Evolutionary conservation across 345 rosid genomes (phyloP).

Genomic region (Pseudoturritis turrita): DNA sequence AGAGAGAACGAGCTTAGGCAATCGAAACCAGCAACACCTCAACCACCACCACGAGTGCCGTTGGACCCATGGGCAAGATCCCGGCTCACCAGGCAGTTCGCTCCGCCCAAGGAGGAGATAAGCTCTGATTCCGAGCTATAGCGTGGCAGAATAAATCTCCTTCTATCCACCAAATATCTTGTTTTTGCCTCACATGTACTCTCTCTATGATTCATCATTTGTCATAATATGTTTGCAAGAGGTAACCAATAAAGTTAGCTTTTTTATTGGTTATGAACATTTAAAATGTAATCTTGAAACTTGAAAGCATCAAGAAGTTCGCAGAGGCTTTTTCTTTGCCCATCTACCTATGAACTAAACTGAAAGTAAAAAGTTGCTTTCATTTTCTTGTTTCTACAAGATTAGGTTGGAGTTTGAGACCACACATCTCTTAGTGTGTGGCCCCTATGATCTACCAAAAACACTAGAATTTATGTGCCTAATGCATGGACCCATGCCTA

Average conservation of each 20-base stretch:
- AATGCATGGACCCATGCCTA: neutral
- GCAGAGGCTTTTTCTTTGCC: neutral
- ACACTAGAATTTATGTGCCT: neutral
- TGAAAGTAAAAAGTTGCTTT: neutral
- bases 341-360: neutral
- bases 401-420: neutral
- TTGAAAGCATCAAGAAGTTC: neutral
- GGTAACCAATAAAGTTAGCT: neutral
- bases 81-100: constrained; percentile 49
- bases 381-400: constrained; percentile 8
- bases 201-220: neutral
- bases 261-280: neutral
- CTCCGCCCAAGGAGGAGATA: constrained; percentile 71
- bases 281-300: neutral
- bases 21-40: constrained; percentile 70
- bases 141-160: neutral
- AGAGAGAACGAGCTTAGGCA: constrained; percentile 88
- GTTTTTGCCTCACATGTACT: neutral
- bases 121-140: constrained; percentile 42
- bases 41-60: constrained; percentile 55
- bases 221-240: neutral
- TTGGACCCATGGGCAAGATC: constrained; percentile 87
- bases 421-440: neutral
- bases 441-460: neutral
- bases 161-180: neutral